Conservation (phyloP, 2,329 filamentous ascomycete genomes). For the Pochonia chlamydosporia region DNA sequence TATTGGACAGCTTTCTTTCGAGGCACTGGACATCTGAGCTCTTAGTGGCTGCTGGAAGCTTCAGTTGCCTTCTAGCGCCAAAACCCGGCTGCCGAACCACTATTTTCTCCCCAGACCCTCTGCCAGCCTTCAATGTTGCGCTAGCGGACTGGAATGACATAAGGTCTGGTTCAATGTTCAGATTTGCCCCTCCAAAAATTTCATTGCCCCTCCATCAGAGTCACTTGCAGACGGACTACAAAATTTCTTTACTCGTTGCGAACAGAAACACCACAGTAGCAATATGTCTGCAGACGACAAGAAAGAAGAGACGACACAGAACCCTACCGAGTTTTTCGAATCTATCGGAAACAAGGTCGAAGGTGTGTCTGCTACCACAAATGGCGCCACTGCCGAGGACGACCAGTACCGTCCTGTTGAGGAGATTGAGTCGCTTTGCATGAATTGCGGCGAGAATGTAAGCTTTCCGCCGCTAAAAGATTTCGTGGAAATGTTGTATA, state of each 20-base stretch:
- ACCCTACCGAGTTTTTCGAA: slow-evolving; percentile 51
- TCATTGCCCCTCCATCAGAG: slow-evolving; percentile 14
- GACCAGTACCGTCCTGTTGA: slow-evolving; percentile 54
- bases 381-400: slow-evolving; percentile 25
- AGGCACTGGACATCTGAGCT: neutral
- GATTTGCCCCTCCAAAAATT: slow-evolving; percentile 17
- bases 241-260: slow-evolving; percentile 2
- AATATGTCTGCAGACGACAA: slow-evolving; percentile 37
- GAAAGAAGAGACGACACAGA: slow-evolving; percentile 30
- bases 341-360: slow-evolving; percentile 57
- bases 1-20: neutral
- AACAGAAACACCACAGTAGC: slow-evolving; percentile 10
- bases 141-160: too few relatives aligned
- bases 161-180: neutral
- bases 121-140: neutral
- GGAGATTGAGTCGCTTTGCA: slow-evolving; percentile 73
- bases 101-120: neutral
- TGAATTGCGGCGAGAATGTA: slow-evolving; percentile 80
- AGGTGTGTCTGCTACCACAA: slow-evolving; percentile 36
- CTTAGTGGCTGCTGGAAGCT: neutral
- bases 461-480: slow-evolving; percentile 16
- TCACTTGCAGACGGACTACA: slow-evolving; percentile 2
- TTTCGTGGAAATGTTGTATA: too few relatives aligned
- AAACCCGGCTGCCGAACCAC: neutral
- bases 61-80: neutral